Conservation (phyloP, 495 filamentous ascomycete species). For the Penicillium simplicissimum region DNA sequence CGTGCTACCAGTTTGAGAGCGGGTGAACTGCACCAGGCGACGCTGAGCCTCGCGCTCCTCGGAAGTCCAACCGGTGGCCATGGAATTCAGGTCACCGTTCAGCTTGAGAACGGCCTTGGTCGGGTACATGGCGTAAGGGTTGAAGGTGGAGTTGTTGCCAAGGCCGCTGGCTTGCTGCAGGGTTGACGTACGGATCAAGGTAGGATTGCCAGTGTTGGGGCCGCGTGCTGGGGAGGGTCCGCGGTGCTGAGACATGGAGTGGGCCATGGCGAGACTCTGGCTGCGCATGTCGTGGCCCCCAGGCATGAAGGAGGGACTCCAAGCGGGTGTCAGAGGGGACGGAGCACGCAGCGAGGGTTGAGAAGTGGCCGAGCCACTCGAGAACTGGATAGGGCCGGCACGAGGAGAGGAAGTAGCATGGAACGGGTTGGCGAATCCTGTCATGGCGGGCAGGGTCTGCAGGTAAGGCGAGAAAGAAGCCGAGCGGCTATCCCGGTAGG, state of each 20-base stretch:
- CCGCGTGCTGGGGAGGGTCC: conserved; percentile 45
- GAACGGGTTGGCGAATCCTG: conserved; percentile 35
- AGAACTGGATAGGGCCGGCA: conserved; percentile 30
- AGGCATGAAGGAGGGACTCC: conserved; percentile 45
- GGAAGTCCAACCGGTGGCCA: conserved; percentile 75
- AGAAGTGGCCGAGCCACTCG: conserved; percentile 33
- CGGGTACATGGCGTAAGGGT: conserved; percentile 82
- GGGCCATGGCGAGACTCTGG: conserved; percentile 32
- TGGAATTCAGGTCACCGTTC: conserved; percentile 76
- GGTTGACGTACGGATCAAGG: conserved; percentile 82
- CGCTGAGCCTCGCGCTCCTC: conserved; percentile 77
- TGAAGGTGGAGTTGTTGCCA: conserved; percentile 58
- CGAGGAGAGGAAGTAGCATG: conserved; percentile 36
- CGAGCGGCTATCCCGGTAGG: conserved; percentile 32
- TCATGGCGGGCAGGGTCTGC: conserved; percentile 39
- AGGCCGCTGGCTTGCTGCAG: conserved; percentile 58
- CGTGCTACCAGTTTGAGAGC: conserved; percentile 73
- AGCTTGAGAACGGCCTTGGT: conserved; percentile 84
- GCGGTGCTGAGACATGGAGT: conserved; percentile 38
- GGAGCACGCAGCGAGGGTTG: conserved; percentile 42
- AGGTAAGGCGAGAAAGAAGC: conserved; percentile 49
- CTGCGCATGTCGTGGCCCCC: conserved; percentile 31
- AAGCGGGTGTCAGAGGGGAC: conserved; percentile 46
- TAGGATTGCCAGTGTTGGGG: conserved; percentile 57
- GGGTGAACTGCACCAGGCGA: conserved; percentile 81